Evolutionary conservation across 108 stramenopile genomes (phyloP), one percentile per base, ranked within the genome.

Genomic region (Fistulifera pelliculosa): DNA sequence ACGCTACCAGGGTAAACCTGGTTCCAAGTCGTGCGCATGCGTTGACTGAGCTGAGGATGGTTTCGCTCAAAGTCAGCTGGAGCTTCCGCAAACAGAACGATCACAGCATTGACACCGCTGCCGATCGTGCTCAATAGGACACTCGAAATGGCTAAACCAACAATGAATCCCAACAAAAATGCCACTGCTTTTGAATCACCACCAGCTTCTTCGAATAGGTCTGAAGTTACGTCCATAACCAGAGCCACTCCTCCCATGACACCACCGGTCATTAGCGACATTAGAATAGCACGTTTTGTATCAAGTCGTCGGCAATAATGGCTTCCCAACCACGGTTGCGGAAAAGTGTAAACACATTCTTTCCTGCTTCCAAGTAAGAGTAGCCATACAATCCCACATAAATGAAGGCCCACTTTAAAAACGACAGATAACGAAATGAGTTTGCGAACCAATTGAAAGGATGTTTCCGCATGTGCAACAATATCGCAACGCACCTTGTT

Each of bases 41-140:
- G 69, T 2, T 64, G 52, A 45, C 74, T 82, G 1, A 82, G 70
- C 48, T 88, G 77, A 21, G 94, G 94, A 43, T 95, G 74, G 68
- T 87, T 90, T 15, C 52, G 62, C 63, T 87, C 73, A 57, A 95
- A 80, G 25, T 88, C 86, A 18, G 73, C 84, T 18, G 90, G 87
- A 0, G 75, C 79, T 60, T 95, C 89, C 8, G 94, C 94, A 58
- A 91, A 95, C 66, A 87, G 79, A 3, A 95, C 94, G 69, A 90
- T 87, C 35, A 87, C 79, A 21, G 90, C 83, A 50, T 91, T 87
- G 19, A 90, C 91, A 13, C 75, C 91, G 58, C 77, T 76, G 7
- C 80, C 83, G 44, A 96, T 63, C 0, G 84, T 82, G 23, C 73
- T 68, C 54, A 87, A 42, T 56, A 92, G 51, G 40, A 93, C 81